Conservation (phyloP, 495 filamentous ascomycete species). For the Aspergillus bertholletiae region DNA sequence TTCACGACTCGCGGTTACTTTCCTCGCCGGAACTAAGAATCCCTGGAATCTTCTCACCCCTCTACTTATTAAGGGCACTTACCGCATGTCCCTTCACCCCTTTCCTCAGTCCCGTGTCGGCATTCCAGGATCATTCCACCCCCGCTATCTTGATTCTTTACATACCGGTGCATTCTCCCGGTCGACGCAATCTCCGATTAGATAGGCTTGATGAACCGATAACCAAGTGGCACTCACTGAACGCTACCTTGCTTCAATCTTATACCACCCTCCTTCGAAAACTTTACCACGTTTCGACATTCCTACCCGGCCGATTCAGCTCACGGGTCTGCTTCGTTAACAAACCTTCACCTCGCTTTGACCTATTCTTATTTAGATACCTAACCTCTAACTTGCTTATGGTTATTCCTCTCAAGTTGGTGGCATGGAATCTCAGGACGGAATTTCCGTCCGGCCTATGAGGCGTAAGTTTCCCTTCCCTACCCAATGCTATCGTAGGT, state of each 20-base stretch:
- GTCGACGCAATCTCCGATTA: conserved; percentile 13
- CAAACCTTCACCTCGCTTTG: background rate
- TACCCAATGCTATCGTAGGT: background rate
- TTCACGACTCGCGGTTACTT: background rate
- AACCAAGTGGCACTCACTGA: background rate
- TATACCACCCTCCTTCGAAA: background rate
- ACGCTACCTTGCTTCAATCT: conserved; percentile 7
- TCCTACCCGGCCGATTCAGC: background rate
- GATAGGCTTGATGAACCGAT: conserved; percentile 7
- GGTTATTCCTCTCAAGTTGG: conserved; percentile 24
- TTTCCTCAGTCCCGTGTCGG: conserved; percentile 16
- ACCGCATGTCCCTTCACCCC: conserved; percentile 12
- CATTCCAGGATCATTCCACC: conserved; percentile 19
- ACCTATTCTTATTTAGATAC: background rate
- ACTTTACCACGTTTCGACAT: conserved; percentile 4
- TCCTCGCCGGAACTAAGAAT: background rate
- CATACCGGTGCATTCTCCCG: conserved; percentile 21
- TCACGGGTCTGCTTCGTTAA: background rate
- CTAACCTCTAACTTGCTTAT: conserved; percentile 20
- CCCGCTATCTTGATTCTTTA: conserved; percentile 15
- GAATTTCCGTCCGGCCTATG: conserved; percentile 52
- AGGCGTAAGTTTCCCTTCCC: conserved; percentile 40
- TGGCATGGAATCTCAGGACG: conserved; percentile 50
- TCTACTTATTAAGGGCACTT: conserved; percentile 5
- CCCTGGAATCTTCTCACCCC: background rate